Evolutionary conservation across 805 yeast genomes (phyloP).

Genomic region (Myxozyma monticola): DNA sequence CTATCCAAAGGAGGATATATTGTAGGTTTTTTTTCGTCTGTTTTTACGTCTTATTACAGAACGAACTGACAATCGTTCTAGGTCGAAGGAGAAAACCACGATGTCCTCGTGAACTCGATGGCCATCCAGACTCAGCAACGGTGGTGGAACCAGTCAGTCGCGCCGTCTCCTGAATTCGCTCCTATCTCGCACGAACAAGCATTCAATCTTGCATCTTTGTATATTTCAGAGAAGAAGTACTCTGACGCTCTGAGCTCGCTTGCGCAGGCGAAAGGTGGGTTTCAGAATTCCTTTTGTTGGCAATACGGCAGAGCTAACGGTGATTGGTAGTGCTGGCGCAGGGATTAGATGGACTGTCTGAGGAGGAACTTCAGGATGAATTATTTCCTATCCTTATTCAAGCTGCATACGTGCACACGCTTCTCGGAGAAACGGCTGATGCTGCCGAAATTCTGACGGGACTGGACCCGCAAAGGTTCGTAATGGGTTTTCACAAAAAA

Average conservation of each 20-base stretch:
- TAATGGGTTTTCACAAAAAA: background rate
- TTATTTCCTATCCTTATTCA: conserved; percentile 59
- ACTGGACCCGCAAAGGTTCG: conserved; percentile 33
- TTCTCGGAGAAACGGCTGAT: conserved; percentile 41
- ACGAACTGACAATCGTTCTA: conserved; percentile 14
- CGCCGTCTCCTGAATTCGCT: background rate
- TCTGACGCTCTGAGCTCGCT: conserved; percentile 47
- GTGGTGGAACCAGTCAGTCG: conserved; percentile 9
- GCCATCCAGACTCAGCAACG: conserved; percentile 58
- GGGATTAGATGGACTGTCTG: conserved; percentile 40
- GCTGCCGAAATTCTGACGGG: conserved; percentile 44
- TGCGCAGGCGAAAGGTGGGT: conserved; percentile 47
- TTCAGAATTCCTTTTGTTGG: conserved; percentile 37
- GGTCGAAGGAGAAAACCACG: conserved; percentile 48
- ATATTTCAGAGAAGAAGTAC: conserved; percentile 46
- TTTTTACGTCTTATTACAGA: background rate
- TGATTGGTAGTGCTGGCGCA: conserved; percentile 15
- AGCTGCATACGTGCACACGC: conserved; percentile 54
- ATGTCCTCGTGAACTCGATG: conserved; percentile 59
- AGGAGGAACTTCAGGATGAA: conserved; percentile 52
- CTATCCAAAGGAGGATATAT: conserved; percentile 37
- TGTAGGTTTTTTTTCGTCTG: background rate
- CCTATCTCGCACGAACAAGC: conserved; percentile 53
- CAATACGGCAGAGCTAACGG: background rate
- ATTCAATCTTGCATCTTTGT: conserved; percentile 60